These are phyloP conservation scores for Fulvia fulva DNA, from an alignment of 2,329 filamentous ascomycete species.

Conservation along the genomic window DNA sequence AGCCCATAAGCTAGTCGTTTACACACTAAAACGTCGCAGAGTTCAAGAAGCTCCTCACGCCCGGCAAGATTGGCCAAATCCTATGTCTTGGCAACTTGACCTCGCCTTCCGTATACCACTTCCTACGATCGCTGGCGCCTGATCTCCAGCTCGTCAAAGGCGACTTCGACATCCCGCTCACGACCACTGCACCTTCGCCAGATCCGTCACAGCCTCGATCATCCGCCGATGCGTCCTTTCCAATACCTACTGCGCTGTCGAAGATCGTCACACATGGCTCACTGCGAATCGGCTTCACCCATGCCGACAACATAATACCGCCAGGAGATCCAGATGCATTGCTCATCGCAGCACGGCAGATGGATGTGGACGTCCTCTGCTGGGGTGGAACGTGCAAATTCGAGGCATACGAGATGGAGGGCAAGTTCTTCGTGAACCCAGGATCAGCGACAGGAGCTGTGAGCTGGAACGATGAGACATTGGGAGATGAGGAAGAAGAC, in stretches of 20 bases:
- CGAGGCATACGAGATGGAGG: constrained; percentile 68
- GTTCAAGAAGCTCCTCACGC: constrained; percentile 56
- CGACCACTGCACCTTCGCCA: constrained; percentile 35
- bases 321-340: constrained; percentile 63
- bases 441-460: constrained; percentile 65
- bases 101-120: constrained; percentile 54
- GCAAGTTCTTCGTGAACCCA: constrained; percentile 68
- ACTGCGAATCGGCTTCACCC: constrained; percentile 65
- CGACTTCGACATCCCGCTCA: constrained; percentile 66
- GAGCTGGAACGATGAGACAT: constrained; percentile 49
- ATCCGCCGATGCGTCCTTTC: constrained; percentile 23
- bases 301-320: constrained; percentile 69
- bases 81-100: constrained; percentile 58
- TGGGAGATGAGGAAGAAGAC: constrained; percentile 39
- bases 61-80: constrained; percentile 56
- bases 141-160: constrained; percentile 68
- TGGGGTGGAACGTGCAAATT: constrained; percentile 69
- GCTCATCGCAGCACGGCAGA: constrained; percentile 64
- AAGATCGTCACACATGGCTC: constrained; percentile 68
- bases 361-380: constrained; percentile 66
- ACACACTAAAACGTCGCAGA: constrained; percentile 19
- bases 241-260: constrained; percentile 50
- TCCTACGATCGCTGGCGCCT: constrained; percentile 53
- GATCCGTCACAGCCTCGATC: constrained; percentile 13
- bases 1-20: constrained; percentile 6